Percentiles rank a stretch among this genome's conserved stretches.
These are phyloP conservation scores for Eucalyptus tenuipes DNA, from an alignment of 345 rosid genomes.

Conservation along the genomic window DNA sequence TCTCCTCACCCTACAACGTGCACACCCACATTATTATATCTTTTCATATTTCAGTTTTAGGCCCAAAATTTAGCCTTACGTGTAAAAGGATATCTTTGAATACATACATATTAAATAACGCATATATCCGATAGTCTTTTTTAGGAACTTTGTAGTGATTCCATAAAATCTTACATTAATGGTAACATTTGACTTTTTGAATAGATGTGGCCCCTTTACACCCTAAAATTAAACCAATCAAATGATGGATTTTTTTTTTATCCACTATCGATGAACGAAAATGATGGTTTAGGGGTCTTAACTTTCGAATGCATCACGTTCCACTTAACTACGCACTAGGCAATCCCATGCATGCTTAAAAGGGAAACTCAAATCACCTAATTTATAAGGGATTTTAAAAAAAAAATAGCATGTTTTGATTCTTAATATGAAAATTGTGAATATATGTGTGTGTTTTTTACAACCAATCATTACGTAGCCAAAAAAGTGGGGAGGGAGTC, in stretches of 20 bases:
- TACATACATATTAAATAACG: neutral
- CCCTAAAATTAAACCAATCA: neutral
- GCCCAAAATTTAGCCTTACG: neutral
- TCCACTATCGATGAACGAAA: neutral
- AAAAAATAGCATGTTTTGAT: neutral
- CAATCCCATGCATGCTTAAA: neutral
- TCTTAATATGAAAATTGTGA: neutral
- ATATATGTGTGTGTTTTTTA: neutral
- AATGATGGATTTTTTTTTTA: neutral
- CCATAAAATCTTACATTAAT: neutral
- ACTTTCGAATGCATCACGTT: neutral
- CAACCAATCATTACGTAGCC: neutral
- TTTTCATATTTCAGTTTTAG: neutral
- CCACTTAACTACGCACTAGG: neutral
- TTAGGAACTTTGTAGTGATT: neutral
- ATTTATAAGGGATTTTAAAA: neutral
- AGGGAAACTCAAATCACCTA: neutral
- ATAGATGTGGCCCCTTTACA: neutral
- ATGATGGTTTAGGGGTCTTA: neutral
- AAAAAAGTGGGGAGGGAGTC: slow-evolving; percentile 9
- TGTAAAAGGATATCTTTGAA: neutral
- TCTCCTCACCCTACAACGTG: neutral
- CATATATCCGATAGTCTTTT: neutral
- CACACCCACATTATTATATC: neutral
- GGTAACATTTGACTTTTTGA: neutral